Base-by-base conservation (phyloP, 495 filamentous ascomycete species). In the Aspergillus asperescens region DNA sequence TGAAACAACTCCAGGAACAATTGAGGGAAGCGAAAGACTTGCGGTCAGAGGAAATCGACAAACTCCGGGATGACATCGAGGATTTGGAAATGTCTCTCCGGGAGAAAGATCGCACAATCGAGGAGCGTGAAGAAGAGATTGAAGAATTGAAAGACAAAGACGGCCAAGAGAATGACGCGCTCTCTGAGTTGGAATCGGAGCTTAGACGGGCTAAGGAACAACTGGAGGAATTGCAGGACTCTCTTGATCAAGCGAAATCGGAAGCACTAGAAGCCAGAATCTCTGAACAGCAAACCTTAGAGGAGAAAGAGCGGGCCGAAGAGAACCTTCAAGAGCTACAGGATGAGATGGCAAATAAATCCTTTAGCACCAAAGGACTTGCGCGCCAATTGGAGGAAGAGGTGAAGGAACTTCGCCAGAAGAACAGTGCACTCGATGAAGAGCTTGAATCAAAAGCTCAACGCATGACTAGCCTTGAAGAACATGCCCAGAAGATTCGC, bases 311-410 rank as follows among this genome's bases (percentile, higher is more conserved):
- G 6, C 65, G 70, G 20, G 70, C 70, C 0, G 76, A 80, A 50
- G 65, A 72, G 15, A 70, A 82, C 42, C 63, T 79, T 19, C 68
- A 72, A 37, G 72, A 90, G 63, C 66, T 93, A 16, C 84, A 84
- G 43, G 84, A 88, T 39, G 87, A 92, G 57, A 81, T 90, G 75
- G 76, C 84, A 7, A 84, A 90, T 63, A 90, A 88, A 62, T 89
- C 86, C 0, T 77, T 90, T 48, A 83, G 79, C 19, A 85, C 85
- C 23, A 90, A 85, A 62, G 85, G 84, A n/a, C 73, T 88, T 12
- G 84, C 81, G 41, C 78, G 86, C 31, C 87, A 89, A 66, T 78
- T 88, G 15, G 87, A 91, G 59, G 68, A 76, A 44, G 83, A 91
- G 54, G 63, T 88, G 12, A 75, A 73, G 35, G 70, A 74, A 10